Conservation (phyloP, 2,329 filamentous ascomycete genomes). For the Botrytis pseudocinerea region DNA sequence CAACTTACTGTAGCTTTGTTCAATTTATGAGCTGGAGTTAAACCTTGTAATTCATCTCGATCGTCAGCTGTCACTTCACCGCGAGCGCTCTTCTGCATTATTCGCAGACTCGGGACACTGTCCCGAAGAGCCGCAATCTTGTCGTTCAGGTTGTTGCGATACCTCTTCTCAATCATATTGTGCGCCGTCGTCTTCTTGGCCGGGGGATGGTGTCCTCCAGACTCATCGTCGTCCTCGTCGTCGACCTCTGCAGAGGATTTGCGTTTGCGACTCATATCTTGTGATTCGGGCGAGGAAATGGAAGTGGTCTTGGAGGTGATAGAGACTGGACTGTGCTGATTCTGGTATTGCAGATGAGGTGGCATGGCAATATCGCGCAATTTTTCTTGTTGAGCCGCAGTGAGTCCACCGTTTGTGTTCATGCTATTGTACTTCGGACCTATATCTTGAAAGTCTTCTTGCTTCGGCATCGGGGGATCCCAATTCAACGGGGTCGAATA, state of each 20-base stretch:
- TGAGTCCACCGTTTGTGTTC: constrained; percentile 47
- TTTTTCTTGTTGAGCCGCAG: constrained; percentile 60
- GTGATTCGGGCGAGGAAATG: constrained; percentile 62
- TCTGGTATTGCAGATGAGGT: constrained; percentile 56
- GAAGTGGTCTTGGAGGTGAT: constrained; percentile 49
- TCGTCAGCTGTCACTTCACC: constrained; percentile 72
- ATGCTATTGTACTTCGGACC: constrained; percentile 24
- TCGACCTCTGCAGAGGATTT: constrained; percentile 64
- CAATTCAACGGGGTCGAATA: constrained; percentile 41
- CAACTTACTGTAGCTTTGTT: constrained; percentile 85
- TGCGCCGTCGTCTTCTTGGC: constrained; percentile 94
- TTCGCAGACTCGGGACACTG: constrained; percentile 85
- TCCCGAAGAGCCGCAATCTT: constrained; percentile 92
- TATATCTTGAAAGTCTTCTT: constrained; percentile 30
- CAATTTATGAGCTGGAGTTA: constrained; percentile 86
- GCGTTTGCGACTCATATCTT: constrained; percentile 60
- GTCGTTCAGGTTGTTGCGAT: constrained; percentile 93
- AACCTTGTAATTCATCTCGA: constrained; percentile 76
- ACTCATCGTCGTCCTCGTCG: constrained; percentile 61
- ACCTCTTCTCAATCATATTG: constrained; percentile 98
- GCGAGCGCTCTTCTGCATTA: constrained; percentile 71
- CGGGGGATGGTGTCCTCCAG: constrained; percentile 56
- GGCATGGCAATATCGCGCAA: constrained; percentile 66
- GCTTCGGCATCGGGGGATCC: constrained; percentile 36
- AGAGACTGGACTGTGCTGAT: constrained; percentile 58